Evolutionary conservation across 2,329 filamentous ascomycete genomes (phyloP).

Genomic region (Sphaceloma murrayae): DNA sequence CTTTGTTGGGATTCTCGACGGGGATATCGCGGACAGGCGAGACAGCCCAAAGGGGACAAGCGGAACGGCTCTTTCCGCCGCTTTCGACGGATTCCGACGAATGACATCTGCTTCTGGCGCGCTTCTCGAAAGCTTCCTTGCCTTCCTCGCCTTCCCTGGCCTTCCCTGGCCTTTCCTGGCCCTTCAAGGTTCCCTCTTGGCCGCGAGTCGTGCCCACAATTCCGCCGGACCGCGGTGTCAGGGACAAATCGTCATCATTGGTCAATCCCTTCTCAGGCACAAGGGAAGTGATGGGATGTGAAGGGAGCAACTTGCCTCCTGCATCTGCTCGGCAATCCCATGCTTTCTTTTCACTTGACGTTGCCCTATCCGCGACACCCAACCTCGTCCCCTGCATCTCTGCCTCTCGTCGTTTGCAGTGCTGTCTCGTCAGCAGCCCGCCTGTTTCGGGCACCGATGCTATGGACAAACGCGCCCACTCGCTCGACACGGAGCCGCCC

Average conservation of each 20-base stretch:
- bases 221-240: not conserved
- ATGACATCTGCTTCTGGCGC: constrained; percentile 11
- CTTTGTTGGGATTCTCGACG: constrained; percentile 13
- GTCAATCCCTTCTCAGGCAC: constrained; percentile 8
- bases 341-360: constrained; percentile 13
- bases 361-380: constrained; percentile 11
- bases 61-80: not conserved
- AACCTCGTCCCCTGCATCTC: not conserved
- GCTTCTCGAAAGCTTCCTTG: constrained; percentile 1
- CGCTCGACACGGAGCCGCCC: constrained; percentile 12
- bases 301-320: not conserved
- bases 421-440: no score
- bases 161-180: no score
- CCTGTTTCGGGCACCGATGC: constrained; percentile 2
- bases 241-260: constrained; percentile 14
- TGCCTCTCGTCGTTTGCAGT: no score
- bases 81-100: not conserved
- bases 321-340: not conserved
- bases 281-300: no score
- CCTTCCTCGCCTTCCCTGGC: no score
- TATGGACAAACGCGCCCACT: not conserved
- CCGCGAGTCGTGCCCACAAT: constrained; percentile 1
- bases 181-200: no score
- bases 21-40: no score
- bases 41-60: not conserved